Percentiles rank a stretch among this genome's conserved stretches.
Evolutionary conservation across 2,329 filamentous ascomycete species (phyloP).

Genomic region (Albifimbria verrucaria): DNA sequence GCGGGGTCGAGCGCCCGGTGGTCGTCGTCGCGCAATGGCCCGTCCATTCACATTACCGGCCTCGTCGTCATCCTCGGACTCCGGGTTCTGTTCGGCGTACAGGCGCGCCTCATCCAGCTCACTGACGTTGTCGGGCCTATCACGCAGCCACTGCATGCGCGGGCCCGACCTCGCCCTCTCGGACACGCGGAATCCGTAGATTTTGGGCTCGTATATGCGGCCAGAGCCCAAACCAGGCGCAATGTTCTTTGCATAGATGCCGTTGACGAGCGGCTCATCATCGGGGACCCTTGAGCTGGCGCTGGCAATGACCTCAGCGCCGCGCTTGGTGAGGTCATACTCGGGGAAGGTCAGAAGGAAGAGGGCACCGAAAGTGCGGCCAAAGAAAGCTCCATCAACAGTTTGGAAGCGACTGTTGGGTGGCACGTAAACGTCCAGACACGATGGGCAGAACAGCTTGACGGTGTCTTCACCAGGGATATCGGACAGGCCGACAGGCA

Average conservation of each 20-base stretch:
- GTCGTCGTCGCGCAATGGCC: constrained; percentile 39
- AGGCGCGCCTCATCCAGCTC: constrained; percentile 77
- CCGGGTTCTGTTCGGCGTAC: constrained; percentile 50
- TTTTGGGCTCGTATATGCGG: constrained; percentile 89
- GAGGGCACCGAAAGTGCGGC: constrained; percentile 91
- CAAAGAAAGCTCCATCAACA: constrained; percentile 97
- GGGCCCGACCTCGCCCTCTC: constrained; percentile 87
- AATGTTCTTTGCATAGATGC: constrained; percentile 81
- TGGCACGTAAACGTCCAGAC: constrained; percentile 94
- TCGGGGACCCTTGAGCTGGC: constrained; percentile 29
- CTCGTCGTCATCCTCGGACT: constrained; percentile 58
- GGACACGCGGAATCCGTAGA: constrained; percentile 94
- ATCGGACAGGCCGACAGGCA: constrained; percentile 91
- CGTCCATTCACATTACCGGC: constrained; percentile 41
- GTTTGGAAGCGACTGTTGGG: constrained; percentile 97
- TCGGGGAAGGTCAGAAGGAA: constrained; percentile 99
- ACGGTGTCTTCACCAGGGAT: constrained; percentile 96
- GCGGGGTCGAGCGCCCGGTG: constrained; percentile 38
- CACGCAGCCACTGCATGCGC: constrained; percentile 93
- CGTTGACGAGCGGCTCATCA: constrained; percentile 67
- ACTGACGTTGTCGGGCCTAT: constrained; percentile 73
- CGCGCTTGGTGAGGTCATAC: constrained; percentile 77
- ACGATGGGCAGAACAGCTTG: constrained; percentile 96
- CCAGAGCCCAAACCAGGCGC: constrained; percentile 78
- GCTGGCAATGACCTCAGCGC: constrained; percentile 53